These are phyloP conservation scores for Fusarium sacchari DNA, from an alignment of 2,329 filamentous ascomycete species.

Conservation along the genomic window DNA sequence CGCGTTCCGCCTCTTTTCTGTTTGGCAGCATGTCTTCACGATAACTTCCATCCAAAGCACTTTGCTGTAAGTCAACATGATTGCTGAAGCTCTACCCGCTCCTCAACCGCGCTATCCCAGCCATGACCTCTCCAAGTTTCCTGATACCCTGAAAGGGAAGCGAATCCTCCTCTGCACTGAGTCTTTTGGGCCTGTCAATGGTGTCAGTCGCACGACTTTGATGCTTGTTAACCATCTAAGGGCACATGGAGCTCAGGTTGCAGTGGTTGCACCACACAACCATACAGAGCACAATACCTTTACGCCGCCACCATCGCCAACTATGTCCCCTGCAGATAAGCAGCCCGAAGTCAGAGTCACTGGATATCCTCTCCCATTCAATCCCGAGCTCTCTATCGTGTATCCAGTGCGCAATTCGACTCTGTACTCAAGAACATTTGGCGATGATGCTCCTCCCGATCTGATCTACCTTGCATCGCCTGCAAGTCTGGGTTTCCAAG, in stretches of 20 bases:
- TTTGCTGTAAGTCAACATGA: conserved; percentile 24
- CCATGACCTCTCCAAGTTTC: conserved; percentile 58
- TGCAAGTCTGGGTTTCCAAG: conserved; percentile 75
- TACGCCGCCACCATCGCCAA: conserved; percentile 53
- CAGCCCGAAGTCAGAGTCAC: conserved; percentile 66
- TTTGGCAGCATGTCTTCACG: neutral
- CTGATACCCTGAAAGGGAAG: conserved; percentile 64
- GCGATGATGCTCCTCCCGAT: conserved; percentile 62
- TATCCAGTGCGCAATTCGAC: conserved; percentile 74
- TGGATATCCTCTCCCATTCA: conserved; percentile 75
- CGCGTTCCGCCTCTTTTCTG: conserved; percentile 21
- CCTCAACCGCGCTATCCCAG: conserved; percentile 24
- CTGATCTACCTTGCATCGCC: conserved; percentile 76
- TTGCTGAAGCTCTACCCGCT: conserved; percentile 5
- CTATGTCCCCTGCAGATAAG: conserved; percentile 46
- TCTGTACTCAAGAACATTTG: conserved; percentile 69
- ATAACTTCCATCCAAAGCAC: neutral
- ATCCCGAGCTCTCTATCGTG: conserved; percentile 75
- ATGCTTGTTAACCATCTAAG: conserved; percentile 75
- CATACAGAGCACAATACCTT: conserved; percentile 65
- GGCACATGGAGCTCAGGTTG: conserved; percentile 70
- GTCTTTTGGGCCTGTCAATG: conserved; percentile 77
- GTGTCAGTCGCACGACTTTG: conserved; percentile 76
- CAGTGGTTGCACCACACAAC: conserved; percentile 72
- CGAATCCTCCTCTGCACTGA: conserved; percentile 75